Base-by-base conservation (phyloP, 78 protist genomes). In the Dictyostelium capitatum region DNA sequence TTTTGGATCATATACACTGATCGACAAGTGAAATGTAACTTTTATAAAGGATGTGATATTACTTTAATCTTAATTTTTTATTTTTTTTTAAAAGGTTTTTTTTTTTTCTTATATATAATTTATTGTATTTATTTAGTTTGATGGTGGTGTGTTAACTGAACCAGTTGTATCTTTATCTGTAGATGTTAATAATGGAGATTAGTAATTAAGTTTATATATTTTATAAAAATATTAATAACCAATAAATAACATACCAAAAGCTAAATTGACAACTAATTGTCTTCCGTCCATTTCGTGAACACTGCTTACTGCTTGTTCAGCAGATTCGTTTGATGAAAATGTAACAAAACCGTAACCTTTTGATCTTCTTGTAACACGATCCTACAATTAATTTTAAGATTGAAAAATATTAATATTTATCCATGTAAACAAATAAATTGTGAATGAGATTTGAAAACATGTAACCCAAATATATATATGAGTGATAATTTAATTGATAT, bases 281-380 rank as follows among this genome's bases (percentile, higher is more conserved):
- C 67, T 74, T 25, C 92, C 92, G 10, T 87, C 79, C 8, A 87
- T 50, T 64, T 87, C 92, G 83, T 87, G 83, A 46, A 46, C 46
- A 56, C 77, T 69, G 19, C 47, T 15, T n/a, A 77, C 67, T 46
- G 92, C 92, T 4, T 59, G 12, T 37, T 74, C 41, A 20, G 92
- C 92, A 48, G 92, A 19, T 48, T 87, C 92, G 6, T 5, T 4
- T 56, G 17, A 64, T 23, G 59, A 57, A 30, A 77, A 87, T 19
- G 70, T 62, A 30, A 87, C 79, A 54, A 87, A 87, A 77, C 92
- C 92, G 79, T 64, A 87, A 74, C 92, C 91, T 72, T 87, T 87
- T 87, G 92, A 87, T 47, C 83, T 57, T 77, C 83, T 74, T 20
- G 83, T 87, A 47, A 87, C n/a, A 87, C 92, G 92, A 64, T 87